A percentile compares a stretch with the other conserved stretches of the same genome.
phyloP scores from a whole-genome alignment of 1,139 yeast species.

The Pichia sp. region DNA sequence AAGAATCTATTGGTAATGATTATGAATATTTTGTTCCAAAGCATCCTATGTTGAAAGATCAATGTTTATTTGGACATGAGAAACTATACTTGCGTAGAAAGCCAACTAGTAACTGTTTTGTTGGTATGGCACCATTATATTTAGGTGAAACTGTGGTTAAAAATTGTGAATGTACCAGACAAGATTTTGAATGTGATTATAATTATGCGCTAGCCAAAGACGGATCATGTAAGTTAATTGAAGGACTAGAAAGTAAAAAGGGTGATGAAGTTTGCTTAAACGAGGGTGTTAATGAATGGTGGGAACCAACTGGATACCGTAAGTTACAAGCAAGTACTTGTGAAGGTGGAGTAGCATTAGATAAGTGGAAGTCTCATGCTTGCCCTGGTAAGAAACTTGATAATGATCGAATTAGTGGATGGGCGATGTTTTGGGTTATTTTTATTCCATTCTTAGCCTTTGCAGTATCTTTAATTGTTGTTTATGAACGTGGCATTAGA shows the following conservation, averaged over 20 bases:
- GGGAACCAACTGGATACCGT: constrained; percentile 77
- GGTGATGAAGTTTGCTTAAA: constrained; percentile 58
- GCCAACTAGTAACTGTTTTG: constrained; percentile 60
- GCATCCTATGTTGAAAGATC: constrained; percentile 54
- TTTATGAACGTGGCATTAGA: constrained; percentile 74
- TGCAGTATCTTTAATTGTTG: constrained; percentile 56
- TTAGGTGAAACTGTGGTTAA: constrained; percentile 52
- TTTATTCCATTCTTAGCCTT: constrained; percentile 55
- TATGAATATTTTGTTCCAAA: constrained; percentile 79
- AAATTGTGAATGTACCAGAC: constrained; percentile 80
- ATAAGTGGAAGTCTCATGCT: constrained; percentile 56
- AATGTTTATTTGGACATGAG: constrained; percentile 88
- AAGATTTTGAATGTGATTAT: constrained; percentile 92
- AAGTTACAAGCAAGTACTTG: constrained; percentile 71
- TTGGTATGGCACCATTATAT: constrained; percentile 70
- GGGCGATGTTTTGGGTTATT: constrained; percentile 46
- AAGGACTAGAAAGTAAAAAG: constrained; percentile 64
- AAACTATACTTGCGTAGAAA: constrained; percentile 70
- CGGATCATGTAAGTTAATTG: constrained; percentile 79
- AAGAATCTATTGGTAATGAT: constrained; percentile 47
- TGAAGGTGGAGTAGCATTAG: constrained; percentile 63
- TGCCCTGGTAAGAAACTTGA: constrained; percentile 83
- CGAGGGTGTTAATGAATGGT: constrained; percentile 56
- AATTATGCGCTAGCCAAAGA: constrained; percentile 65
- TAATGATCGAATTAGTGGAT: constrained; percentile 55